Evolutionary conservation across 2,329 filamentous ascomycete species (phyloP).

Genomic region (Rhinocladiella similis): DNA sequence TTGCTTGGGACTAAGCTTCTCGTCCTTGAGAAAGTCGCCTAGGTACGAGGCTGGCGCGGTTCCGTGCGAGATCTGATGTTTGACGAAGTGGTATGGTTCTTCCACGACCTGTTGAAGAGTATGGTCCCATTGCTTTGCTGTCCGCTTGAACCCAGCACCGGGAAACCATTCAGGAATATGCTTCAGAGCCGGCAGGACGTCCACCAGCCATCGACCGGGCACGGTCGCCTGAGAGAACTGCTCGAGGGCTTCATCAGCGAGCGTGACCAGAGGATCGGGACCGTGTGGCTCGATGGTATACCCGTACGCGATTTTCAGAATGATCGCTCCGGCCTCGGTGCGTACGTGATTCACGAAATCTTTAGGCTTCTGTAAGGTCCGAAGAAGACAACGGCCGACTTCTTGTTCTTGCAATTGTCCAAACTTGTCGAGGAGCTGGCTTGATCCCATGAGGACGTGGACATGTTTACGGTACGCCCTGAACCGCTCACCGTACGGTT

Average conservation of each 20-base stretch:
- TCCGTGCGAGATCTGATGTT: conserved; percentile 39
- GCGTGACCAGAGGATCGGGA: conserved; percentile 46
- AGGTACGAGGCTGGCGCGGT: conserved; percentile 41
- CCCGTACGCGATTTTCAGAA: conserved; percentile 49
- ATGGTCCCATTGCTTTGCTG: conserved; percentile 39
- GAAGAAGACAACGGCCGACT: conserved; percentile 45
- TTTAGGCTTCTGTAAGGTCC: conserved; percentile 41
- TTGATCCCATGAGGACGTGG: conserved; percentile 48
- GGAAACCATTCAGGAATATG: conserved; percentile 48
- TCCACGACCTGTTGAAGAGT: conserved; percentile 36
- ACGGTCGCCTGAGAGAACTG: conserved; percentile 42
- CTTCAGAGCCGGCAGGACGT: conserved; percentile 46
- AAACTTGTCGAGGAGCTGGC: conserved; percentile 40
- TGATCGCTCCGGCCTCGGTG: conserved; percentile 42
- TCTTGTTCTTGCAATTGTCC: conserved; percentile 47
- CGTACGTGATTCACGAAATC: conserved; percentile 42
- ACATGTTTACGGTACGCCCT: conserved; percentile 48
- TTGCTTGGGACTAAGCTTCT: conserved; percentile 33
- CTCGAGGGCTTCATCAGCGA: conserved; percentile 42
- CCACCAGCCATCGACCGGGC: conserved; percentile 48
- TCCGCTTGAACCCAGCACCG: conserved; percentile 46
- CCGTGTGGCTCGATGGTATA: conserved; percentile 44
- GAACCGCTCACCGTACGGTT: conserved; percentile 40
- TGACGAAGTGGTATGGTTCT: conserved; percentile 46
- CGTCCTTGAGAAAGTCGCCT: conserved; percentile 40